These are phyloP conservation scores for Phytophthora aleatoria DNA, from an alignment of 352 stramenopile species.

Conservation along the genomic window DNA sequence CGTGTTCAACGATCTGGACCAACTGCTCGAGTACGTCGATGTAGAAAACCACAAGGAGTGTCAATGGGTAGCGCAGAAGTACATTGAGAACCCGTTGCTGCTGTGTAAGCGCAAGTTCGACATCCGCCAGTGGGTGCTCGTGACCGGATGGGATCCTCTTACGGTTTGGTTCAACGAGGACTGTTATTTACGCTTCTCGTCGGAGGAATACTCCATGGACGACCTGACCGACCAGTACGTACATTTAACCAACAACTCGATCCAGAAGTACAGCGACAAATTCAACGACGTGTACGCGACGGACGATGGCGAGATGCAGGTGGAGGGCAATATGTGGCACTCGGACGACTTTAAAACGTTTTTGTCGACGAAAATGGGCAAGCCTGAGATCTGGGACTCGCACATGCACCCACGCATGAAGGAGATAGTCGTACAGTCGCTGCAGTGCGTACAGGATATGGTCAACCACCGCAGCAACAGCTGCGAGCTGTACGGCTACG, in stretches of 20 bases:
- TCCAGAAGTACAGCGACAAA: constrained; percentile 92
- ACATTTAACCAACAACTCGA: constrained; percentile 95
- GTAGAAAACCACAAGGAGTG: constrained; percentile 89
- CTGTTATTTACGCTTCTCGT: constrained; percentile 93
- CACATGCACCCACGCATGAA: constrained; percentile 86
- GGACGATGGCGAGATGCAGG: constrained; percentile 59
- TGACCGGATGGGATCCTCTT: constrained; percentile 93
- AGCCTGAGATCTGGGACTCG: constrained; percentile 44
- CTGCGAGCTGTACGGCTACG: constrained; percentile 94
- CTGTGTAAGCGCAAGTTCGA: constrained; percentile 92
- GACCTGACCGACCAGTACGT: constrained; percentile 89
- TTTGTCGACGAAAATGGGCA: constrained; percentile 33
- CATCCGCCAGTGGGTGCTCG: constrained; percentile 93
- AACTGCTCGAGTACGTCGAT: constrained; percentile 83
- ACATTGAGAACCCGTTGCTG: constrained; percentile 89
- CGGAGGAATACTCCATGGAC: constrained; percentile 81
- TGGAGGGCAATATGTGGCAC: constrained; percentile 81
- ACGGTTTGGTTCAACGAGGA: constrained; percentile 93
- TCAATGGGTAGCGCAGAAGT: constrained; percentile 89
- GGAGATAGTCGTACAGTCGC: constrained; percentile 79
- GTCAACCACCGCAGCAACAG: constrained; percentile 90
- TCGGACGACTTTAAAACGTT: constrained; percentile 79
- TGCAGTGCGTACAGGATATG: constrained; percentile 89
- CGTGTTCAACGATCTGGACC: constrained; percentile 85
- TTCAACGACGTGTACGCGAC: constrained; percentile 83